Conservation (phyloP, 495 filamentous ascomycete species). For the Podospora tetraspora region DNA sequence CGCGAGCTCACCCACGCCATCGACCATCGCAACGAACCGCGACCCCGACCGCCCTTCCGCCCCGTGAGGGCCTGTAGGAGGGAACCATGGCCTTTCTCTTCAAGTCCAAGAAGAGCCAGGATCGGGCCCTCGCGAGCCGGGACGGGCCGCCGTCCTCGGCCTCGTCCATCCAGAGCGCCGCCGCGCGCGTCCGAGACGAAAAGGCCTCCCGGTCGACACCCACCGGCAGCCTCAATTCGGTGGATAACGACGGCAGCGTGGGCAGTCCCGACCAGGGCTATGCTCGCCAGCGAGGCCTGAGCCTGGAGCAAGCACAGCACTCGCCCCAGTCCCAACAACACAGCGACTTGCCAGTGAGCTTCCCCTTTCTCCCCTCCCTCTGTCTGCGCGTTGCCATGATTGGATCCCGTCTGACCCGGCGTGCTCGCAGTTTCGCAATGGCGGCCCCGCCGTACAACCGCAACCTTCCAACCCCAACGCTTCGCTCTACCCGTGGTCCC, state of each 20-base stretch:
- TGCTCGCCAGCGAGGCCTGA: constrained; percentile 34
- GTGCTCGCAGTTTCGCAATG: constrained; percentile 44
- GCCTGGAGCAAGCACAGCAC: constrained; percentile 34
- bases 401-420: not conserved
- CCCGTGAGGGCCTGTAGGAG: constrained; percentile 4
- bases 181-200: constrained; percentile 43
- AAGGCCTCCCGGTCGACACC: constrained; percentile 49
- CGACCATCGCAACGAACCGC: constrained; percentile 8
- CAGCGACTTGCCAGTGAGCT: constrained; percentile 46
- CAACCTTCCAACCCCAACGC: constrained; percentile 41
- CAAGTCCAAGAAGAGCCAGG: constrained; percentile 63
- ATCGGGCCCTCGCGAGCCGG: constrained; percentile 41
- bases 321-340: constrained; percentile 25
- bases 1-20: constrained; percentile 8
- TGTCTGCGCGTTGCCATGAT: constrained; percentile 2
- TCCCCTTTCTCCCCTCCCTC: not conserved
- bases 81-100: constrained; percentile 66
- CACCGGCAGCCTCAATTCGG: constrained; percentile 50
- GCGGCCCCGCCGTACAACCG: constrained; percentile 18
- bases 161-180: constrained; percentile 32
- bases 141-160: constrained; percentile 39
- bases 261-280: constrained; percentile 49
- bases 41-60: constrained; percentile 6
- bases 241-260: constrained; percentile 42
- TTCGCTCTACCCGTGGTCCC: constrained; percentile 92